A percentile compares a stretch with the other conserved stretches of the same genome.
Conservation (phyloP, 2,329 filamentous ascomycete species). For the Ascochyta clinopodiicola region DNA sequence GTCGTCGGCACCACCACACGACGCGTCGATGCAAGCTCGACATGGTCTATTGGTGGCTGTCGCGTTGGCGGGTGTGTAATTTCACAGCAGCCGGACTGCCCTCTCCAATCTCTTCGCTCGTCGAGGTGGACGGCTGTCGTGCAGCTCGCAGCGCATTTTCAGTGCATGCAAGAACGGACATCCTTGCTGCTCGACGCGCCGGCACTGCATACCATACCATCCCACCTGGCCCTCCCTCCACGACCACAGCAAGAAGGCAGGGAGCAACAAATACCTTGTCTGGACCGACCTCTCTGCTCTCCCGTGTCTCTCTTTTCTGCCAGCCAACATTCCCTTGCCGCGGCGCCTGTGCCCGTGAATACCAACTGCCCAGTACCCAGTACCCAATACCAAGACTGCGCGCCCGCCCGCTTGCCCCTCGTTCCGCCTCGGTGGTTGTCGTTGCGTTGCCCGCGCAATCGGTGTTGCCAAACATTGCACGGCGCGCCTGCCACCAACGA, state of each 20-base stretch:
- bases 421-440: not conserved
- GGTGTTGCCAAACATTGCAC: conserved; percentile 25
- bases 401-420: conserved; percentile 16
- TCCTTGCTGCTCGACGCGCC: conserved; percentile 29
- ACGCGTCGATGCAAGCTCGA: conserved; percentile 7
- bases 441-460: conserved; percentile 24
- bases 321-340: not conserved
- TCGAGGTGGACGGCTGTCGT: not conserved
- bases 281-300: not conserved
- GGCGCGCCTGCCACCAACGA: not conserved
- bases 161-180: not conserved
- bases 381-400: not conserved
- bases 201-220: conserved; percentile 6
- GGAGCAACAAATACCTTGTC: conserved; percentile 17
- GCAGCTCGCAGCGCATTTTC: not conserved
- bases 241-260: conserved; percentile 23
- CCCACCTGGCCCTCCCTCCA: conserved; percentile 20
- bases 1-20: conserved; percentile 10
- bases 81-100: not conserved
- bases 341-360: not conserved
- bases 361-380: no score
- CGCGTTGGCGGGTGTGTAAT: not conserved
- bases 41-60: conserved; percentile 1
- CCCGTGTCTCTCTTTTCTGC: not conserved
- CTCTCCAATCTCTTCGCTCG: not conserved